Conservation (phyloP, 148 eudicot species). For the Cornus florida region DNA sequence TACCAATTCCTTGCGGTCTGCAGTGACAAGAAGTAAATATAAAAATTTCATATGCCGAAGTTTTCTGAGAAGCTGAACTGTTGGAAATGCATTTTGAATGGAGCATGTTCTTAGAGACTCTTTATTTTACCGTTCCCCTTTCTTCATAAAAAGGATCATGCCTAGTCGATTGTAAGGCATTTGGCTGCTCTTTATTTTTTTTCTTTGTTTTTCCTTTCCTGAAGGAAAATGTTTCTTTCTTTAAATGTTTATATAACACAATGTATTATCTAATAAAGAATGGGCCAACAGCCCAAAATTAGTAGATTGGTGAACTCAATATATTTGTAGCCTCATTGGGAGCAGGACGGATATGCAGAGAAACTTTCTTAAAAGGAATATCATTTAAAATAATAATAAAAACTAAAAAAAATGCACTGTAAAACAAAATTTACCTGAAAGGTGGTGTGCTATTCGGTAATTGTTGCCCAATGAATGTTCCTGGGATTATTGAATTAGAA, state of each 20-base stretch:
- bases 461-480: slow-evolving; percentile 45
- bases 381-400: neutral
- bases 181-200: no score
- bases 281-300: neutral
- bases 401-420: neutral
- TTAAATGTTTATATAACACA: neutral
- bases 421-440: slow-evolving; percentile 38
- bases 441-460: slow-evolving; percentile 28
- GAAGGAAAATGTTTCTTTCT: neutral
- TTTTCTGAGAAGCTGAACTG: neutral
- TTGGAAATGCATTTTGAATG: neutral
- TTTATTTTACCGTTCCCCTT: no score
- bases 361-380: neutral
- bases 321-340: neutral
- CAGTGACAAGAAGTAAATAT: slow-evolving; percentile 5
- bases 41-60: neutral
- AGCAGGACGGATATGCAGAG: neutral
- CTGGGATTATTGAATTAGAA: slow-evolving; percentile 31
- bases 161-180: no score
- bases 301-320: neutral
- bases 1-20: slow-evolving; percentile 44
- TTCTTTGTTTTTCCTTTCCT: neutral
- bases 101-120: neutral
- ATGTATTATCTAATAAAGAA: neutral
- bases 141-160: no score